Percentiles rank a stretch among this genome's conserved stretches.
phyloP scores from a whole-genome alignment of 352 stramenopile genomes.

The Phytopythium delawarense region DNA sequence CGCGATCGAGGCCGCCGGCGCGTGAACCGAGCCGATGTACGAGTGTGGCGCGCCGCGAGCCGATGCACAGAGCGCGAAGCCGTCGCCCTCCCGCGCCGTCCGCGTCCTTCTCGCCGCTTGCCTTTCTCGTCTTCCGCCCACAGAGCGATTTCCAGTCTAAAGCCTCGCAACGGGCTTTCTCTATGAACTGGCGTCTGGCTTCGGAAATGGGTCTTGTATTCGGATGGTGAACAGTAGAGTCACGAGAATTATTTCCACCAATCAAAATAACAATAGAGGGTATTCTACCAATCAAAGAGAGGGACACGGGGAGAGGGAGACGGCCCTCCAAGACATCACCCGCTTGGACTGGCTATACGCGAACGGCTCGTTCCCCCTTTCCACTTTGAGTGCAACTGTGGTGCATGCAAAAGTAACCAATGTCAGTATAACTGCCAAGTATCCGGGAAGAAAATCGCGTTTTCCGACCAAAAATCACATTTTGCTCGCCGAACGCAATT shows the following conservation, averaged over 20 bases:
- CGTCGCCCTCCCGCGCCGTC: background rate
- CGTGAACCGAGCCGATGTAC: background rate
- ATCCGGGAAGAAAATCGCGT: background rate
- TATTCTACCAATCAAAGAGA: background rate
- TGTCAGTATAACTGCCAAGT: background rate
- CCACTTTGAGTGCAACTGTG: background rate
- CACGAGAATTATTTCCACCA: background rate
- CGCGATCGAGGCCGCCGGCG: background rate
- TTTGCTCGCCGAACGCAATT: background rate
- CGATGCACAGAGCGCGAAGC: background rate
- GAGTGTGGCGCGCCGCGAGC: background rate
- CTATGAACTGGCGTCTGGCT: conserved; percentile 2
- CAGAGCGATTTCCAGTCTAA: background rate
- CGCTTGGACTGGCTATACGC: background rate
- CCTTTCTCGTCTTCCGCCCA: conserved; percentile 1
- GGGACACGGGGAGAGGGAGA: background rate
- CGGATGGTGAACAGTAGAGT: background rate
- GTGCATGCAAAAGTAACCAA: background rate
- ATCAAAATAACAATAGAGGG: background rate
- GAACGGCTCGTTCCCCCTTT: background rate
- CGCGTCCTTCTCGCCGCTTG: background rate
- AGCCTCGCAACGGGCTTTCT: background rate
- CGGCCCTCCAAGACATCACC: background rate
- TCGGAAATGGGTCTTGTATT: background rate
- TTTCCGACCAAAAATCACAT: background rate